Percentiles rank a stretch among this genome's conserved stretches.
Evolutionary conservation across 2,329 filamentous ascomycete genomes (phyloP).

Genomic region (Xylaria sp.): DNA sequence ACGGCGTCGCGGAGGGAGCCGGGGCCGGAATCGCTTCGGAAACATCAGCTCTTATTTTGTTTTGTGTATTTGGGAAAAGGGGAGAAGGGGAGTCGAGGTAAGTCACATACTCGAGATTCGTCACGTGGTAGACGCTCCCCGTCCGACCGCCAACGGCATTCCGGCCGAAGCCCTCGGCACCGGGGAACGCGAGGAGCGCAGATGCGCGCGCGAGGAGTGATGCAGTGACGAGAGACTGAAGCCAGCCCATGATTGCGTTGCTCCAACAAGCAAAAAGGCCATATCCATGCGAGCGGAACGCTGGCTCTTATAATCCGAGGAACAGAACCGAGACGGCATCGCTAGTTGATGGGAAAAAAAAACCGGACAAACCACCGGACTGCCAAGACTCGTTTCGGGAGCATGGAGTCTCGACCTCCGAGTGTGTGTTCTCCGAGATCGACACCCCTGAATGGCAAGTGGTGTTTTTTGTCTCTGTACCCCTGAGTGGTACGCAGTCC

Average conservation of each 20-base stretch:
- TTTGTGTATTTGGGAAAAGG: background rate
- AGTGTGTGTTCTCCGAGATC: conserved; percentile 3
- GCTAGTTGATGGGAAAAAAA: no score
- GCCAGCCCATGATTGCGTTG: background rate
- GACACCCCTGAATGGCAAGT: background rate
- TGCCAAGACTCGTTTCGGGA: no score
- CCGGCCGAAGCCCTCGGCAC: conserved; percentile 46
- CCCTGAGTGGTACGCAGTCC: background rate
- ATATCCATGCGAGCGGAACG: background rate
- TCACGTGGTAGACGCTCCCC: conserved; percentile 44
- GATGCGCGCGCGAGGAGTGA: conserved; percentile 11
- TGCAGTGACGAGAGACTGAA: conserved; percentile 6
- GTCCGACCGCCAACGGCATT: conserved; percentile 42
- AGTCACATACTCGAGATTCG: conserved; percentile 37
- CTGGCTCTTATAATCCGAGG: no score
- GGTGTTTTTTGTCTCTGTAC: background rate
- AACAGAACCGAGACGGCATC: background rate
- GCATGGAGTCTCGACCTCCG: background rate
- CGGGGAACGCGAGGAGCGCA: conserved; percentile 39
- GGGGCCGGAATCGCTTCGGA: conserved; percentile 38
- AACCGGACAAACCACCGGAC: no score
- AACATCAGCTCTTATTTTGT: background rate
- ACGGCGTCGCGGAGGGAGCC: conserved; percentile 49
- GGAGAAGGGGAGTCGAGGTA: background rate
- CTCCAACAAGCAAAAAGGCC: no score